Percentiles rank a stretch among this genome's conserved stretches.
These are phyloP conservation scores for Diplotaxis tenuifolia DNA, from an alignment of 345 rosid genomes.

Conservation along the genomic window DNA sequence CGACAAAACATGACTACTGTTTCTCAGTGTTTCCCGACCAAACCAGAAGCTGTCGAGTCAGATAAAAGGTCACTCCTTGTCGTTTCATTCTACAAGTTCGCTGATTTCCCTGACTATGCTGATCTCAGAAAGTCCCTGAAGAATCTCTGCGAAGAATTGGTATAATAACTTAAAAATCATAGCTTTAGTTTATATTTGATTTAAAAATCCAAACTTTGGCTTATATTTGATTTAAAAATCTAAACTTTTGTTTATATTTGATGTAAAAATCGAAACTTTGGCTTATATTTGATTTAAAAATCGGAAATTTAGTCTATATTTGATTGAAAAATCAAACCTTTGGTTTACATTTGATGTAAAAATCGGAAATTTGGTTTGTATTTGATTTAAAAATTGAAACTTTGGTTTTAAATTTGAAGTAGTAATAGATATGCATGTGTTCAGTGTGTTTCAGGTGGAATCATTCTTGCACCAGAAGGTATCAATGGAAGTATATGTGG, in stretches of 20 bases:
- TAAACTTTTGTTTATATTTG: neutral
- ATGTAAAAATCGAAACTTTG: neutral
- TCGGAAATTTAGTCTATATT: too few species aligned
- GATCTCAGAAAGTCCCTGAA: conserved; percentile 68
- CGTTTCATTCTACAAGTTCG: conserved; percentile 83
- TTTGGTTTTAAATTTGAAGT: too few species aligned
- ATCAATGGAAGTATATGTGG: conserved; percentile 53
- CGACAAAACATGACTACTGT: conserved; percentile 39
- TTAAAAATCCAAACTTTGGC: neutral
- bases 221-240: too few species aligned
- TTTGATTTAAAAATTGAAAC: too few species aligned
- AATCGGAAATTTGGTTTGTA: too few species aligned
- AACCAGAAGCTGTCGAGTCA: conserved; percentile 17
- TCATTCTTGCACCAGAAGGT: conserved; percentile 93
- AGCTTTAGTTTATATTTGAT: too few species aligned
- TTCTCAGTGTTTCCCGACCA: conserved; percentile 36
- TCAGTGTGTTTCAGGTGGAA: conserved; percentile 51
- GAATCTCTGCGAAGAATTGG: conserved; percentile 77
- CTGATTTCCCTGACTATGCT: conserved; percentile 81
- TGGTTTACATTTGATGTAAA: too few species aligned
- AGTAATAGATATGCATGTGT: too few species aligned
- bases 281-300: too few species aligned
- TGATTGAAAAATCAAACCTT: too few species aligned
- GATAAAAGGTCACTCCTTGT: conserved; percentile 49
- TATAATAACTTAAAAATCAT: neutral